Conservation (phyloP, 2,329 filamentous ascomycete species). For the Colletotrichum sansevieriae region DNA sequence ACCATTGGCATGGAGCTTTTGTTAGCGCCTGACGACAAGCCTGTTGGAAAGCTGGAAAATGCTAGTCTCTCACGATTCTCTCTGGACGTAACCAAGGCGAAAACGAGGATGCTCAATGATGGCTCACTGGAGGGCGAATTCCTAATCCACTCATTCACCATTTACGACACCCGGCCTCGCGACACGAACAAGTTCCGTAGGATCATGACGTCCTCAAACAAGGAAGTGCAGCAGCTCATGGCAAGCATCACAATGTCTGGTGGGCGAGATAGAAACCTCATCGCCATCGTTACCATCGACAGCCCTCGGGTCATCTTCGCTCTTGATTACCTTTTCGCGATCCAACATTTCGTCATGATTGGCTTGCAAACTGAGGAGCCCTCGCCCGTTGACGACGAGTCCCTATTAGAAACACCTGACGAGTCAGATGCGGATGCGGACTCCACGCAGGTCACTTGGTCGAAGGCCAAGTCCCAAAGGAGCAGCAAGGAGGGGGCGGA, state of each 20-base stretch:
- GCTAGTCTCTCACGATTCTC: slow-evolving; percentile 95
- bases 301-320: slow-evolving; percentile 96
- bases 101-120: slow-evolving; percentile 93
- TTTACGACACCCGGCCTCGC: slow-evolving; percentile 88
- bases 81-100: slow-evolving; percentile 90
- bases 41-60: slow-evolving; percentile 81
- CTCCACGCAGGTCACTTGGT: slow-evolving; percentile 64
- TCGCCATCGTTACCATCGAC: slow-evolving; percentile 93
- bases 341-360: slow-evolving; percentile 84
- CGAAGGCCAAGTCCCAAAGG: slow-evolving; percentile 51
- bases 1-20: slow-evolving; percentile 91
- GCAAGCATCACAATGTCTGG: slow-evolving; percentile 94
- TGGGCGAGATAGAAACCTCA: slow-evolving; percentile 82
- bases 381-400: slow-evolving; percentile 63
- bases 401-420: slow-evolving; percentile 68
- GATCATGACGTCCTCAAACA: slow-evolving; percentile 98
- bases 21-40: slow-evolving; percentile 79
- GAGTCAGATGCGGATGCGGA: slow-evolving; percentile 67
- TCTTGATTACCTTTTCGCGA: slow-evolving; percentile 92
- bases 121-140: slow-evolving; percentile 93
- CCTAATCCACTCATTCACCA: slow-evolving; percentile 93
- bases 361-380: slow-evolving; percentile 77
- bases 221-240: slow-evolving; percentile 97
- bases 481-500: slow-evolving; percentile 43
- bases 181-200: slow-evolving; percentile 97